These are phyloP conservation scores for Agrocybe praecox DNA, from an alignment of 768 basidiomycete species.

Conservation along the genomic window DNA sequence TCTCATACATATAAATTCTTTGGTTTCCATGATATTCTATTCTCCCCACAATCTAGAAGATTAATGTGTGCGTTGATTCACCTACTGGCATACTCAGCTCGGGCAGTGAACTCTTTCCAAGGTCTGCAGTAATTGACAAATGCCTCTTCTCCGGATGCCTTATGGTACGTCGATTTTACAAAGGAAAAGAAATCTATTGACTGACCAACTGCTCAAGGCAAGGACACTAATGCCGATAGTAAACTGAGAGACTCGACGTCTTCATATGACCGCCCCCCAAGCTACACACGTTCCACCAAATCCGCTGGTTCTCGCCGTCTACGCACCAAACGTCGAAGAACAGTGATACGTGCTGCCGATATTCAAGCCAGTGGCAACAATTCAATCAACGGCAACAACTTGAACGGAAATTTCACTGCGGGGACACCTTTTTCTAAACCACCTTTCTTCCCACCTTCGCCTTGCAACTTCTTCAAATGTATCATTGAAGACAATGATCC, in stretches of 20 bases:
- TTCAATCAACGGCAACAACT: not conserved
- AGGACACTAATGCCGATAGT: not conserved
- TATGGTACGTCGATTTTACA: not conserved
- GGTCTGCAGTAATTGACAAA: not conserved
- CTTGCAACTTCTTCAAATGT: slow-evolving; percentile 15
- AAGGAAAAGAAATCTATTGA: not conserved
- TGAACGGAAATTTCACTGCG: not conserved
- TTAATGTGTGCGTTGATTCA: slow-evolving; percentile 12
- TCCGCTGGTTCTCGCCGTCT: not conserved
- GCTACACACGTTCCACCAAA: not conserved
- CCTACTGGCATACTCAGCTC: not conserved
- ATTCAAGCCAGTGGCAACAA: not conserved
- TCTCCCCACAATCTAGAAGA: slow-evolving; percentile 18
- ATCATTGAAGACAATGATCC: slow-evolving; percentile 37
- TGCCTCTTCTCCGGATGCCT: not conserved
- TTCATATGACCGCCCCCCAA: not conserved
- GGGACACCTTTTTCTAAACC: not conserved
- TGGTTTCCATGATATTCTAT: slow-evolving; percentile 8
- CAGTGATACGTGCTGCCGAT: not conserved
- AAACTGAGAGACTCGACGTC: slow-evolving; percentile 1
- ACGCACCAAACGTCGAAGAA: not conserved
- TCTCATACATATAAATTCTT: slow-evolving; percentile 17
- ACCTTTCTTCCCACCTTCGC: not conserved
- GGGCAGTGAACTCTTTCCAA: not conserved
- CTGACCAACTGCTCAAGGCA: not conserved